phyloP scores from a whole-genome alignment of 2,329 filamentous ascomycete genomes.

The Akanthomyces lecanii region DNA sequence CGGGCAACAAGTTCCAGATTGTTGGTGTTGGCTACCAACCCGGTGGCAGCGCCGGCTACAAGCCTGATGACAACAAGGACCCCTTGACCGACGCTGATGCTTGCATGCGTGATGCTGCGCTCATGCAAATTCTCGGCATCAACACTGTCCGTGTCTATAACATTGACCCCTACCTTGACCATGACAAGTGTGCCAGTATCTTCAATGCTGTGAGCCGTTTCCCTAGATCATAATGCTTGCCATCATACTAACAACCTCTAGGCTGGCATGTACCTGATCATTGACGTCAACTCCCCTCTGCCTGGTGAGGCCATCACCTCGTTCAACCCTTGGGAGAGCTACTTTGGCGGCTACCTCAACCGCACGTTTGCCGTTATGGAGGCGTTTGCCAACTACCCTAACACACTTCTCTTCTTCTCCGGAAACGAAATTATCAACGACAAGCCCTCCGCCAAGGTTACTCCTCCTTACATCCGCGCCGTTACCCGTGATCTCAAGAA shows the following conservation, averaged over 20 bases:
- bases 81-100: constrained; percentile 55
- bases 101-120: constrained; percentile 61
- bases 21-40: constrained; percentile 67
- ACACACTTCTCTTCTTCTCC: constrained; percentile 70
- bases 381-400: constrained; percentile 63
- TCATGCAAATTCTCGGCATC: constrained; percentile 61
- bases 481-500: constrained; percentile 76
- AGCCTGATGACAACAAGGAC: constrained; percentile 50
- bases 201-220: constrained; percentile 52
- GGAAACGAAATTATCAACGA: constrained; percentile 76
- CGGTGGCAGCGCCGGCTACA: constrained; percentile 59
- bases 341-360: constrained; percentile 58
- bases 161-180: constrained; percentile 60
- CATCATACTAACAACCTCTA: constrained; percentile 20
- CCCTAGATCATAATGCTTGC: not conserved
- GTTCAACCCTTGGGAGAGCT: constrained; percentile 53
- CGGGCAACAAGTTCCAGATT: constrained; percentile 60
- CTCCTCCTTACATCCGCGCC: constrained; percentile 69
- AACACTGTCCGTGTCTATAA: constrained; percentile 70
- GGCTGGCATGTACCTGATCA: constrained; percentile 65
- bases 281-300: constrained; percentile 65
- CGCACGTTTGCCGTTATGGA: constrained; percentile 64
- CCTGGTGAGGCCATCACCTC: constrained; percentile 54
- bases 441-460: constrained; percentile 52
- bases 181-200: constrained; percentile 62